Percentiles rank a stretch among this genome's conserved stretches.
Evolutionary conservation across 1,284 basidiomycete genomes (phyloP).

Genomic region (Cryptococcus depauperatus): DNA sequence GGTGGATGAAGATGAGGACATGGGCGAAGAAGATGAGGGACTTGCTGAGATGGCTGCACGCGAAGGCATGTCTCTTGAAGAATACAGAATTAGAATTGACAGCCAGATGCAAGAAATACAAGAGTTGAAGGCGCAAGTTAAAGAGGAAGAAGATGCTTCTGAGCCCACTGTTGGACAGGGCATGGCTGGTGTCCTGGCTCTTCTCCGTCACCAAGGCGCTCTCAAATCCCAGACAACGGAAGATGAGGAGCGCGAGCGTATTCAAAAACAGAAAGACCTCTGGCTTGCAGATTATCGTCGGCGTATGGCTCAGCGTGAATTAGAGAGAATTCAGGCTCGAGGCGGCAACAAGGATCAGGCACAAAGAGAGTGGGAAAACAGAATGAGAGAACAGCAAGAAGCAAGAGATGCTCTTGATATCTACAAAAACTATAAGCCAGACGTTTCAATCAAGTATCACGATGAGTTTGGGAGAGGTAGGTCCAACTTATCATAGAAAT

Average conservation of each 20-base stretch:
- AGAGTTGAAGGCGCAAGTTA: conserved; percentile 1
- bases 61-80: conserved; percentile 42
- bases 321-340: conserved; percentile 64
- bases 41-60: conserved; percentile 44
- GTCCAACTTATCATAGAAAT: conserved; percentile 14
- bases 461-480: conserved; percentile 72
- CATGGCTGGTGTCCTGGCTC: conserved; percentile 76
- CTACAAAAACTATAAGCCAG: conserved; percentile 93
- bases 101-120: conserved; percentile 37
- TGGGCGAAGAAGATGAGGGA: conserved; percentile 59
- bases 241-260: conserved; percentile 66
- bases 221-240: conserved; percentile 60
- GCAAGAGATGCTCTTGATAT: conserved; percentile 71
- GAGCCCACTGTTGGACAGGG: conserved; percentile 71
- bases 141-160: neutral
- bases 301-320: conserved; percentile 65
- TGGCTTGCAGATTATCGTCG: conserved; percentile 83
- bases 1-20: conserved; percentile 51
- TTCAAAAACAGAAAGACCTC: conserved; percentile 74
- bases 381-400: conserved; percentile 81
- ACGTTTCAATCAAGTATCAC: conserved; percentile 91
- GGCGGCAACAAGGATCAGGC: conserved; percentile 86
- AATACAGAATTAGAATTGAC: conserved; percentile 44
- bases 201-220: conserved; percentile 88
- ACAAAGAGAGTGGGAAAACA: conserved; percentile 89